phyloP scores from a whole-genome alignment of 148 eudicot genomes.

The Arbutus unedo region DNA sequence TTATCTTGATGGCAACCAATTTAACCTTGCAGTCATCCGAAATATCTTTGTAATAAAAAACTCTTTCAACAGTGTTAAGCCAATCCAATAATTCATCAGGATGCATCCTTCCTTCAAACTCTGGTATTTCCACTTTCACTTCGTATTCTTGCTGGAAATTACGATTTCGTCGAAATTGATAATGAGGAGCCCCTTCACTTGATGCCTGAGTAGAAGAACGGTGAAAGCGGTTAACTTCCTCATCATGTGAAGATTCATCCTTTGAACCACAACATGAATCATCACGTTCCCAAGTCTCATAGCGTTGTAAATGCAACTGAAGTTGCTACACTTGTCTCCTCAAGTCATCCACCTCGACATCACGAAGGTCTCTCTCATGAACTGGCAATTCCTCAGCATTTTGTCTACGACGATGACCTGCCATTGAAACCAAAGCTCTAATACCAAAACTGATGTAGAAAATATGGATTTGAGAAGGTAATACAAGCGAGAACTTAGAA shows the following conservation, averaged over 20 bases:
- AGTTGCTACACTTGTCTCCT: not conserved
- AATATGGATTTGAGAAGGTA: not conserved
- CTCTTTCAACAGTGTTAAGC: not conserved
- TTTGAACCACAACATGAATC: not conserved
- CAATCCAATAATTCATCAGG: not conserved
- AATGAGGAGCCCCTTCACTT: not conserved
- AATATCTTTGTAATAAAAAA: not conserved
- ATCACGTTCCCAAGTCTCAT: not conserved
- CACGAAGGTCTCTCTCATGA: not conserved
- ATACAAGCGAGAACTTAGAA: too few species aligned
- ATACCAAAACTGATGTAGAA: not conserved
- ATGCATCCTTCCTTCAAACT: not conserved
- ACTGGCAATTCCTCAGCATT: not conserved
- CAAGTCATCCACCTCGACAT: not conserved
- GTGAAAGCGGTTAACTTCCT: not conserved
- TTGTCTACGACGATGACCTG: not conserved
- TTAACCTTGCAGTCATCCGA: not conserved
- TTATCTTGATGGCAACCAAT: not conserved
- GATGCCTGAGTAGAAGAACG: not conserved
- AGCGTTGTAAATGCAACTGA: not conserved
- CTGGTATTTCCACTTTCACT: not conserved
- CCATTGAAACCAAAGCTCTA: not conserved
- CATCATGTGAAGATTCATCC: not conserved
- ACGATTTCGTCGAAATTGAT: not conserved
- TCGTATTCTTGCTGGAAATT: not conserved